phyloP scores from a whole-genome alignment of 2,329 filamentous ascomycete genomes.

The Hymenoscyphus occultus region DNA sequence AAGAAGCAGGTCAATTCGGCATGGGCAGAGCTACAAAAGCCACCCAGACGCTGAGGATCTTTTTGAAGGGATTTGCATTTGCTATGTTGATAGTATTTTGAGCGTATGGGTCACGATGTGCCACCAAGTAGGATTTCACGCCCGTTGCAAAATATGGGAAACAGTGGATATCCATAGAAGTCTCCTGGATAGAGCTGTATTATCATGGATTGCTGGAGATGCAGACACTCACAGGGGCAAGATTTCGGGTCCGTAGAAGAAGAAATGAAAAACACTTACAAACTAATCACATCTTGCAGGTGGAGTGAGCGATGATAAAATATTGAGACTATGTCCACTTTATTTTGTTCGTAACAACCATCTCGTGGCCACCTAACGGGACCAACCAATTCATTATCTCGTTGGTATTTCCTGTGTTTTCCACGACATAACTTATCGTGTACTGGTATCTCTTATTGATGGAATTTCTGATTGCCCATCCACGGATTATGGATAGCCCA shows the following conservation, averaged over 20 bases:
- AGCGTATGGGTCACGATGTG: background rate
- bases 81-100: background rate
- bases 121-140: background rate
- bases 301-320: background rate
- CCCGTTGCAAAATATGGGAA: constrained; percentile 1
- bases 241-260: constrained; percentile 3
- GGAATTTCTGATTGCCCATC: background rate
- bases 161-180: background rate
- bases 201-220: constrained; percentile 4
- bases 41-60: constrained; percentile 10
- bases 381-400: background rate
- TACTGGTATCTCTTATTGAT: background rate
- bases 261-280: constrained; percentile 18
- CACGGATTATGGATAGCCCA: background rate
- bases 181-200: background rate
- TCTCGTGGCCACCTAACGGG: background rate
- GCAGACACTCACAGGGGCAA: background rate
- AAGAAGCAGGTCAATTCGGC: constrained; percentile 60
- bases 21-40: constrained; percentile 52
- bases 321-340: background rate
- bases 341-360: background rate
- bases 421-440: background rate
- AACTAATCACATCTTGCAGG: background rate
- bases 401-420: background rate
- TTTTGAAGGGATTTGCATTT: background rate